Evolutionary conservation across 495 filamentous ascomycete genomes (phyloP).

Genomic region (Xylaria telfairii): DNA sequence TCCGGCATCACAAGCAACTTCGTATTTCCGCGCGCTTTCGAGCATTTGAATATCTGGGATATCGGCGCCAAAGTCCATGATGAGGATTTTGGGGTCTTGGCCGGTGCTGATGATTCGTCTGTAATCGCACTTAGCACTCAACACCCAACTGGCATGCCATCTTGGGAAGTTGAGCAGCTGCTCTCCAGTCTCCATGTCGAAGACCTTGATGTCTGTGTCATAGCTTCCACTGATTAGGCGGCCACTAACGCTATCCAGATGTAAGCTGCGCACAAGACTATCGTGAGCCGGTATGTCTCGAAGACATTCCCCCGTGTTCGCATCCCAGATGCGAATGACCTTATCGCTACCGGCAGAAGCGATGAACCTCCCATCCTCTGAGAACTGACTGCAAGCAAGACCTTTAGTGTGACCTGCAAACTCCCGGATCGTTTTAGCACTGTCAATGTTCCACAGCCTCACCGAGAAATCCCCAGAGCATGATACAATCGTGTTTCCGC

Average conservation of each 20-base stretch:
- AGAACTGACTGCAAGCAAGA: constrained; percentile 94
- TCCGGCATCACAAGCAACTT: constrained; percentile 34
- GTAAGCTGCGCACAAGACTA: constrained; percentile 82
- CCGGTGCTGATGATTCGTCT: constrained; percentile 89
- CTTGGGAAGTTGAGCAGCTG: constrained; percentile 77
- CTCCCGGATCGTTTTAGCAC: constrained; percentile 83
- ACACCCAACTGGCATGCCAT: constrained; percentile 95
- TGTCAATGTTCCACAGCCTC: constrained; percentile 92
- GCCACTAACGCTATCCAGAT: constrained; percentile 82
- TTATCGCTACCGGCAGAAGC: constrained; percentile 93
- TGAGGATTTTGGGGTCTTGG: constrained; percentile 86
- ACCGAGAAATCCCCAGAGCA: constrained; percentile 92
- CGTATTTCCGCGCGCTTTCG: constrained; percentile 46
- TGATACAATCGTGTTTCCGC: constrained; percentile 87
- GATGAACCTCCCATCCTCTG: constrained; percentile 85
- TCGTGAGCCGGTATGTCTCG: constrained; percentile 78
- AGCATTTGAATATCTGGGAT: constrained; percentile 60
- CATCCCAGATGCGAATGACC: constrained; percentile 92
- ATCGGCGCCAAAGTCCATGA: constrained; percentile 85
- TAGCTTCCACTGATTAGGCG: constrained; percentile 91
- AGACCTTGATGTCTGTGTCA: constrained; percentile 91
- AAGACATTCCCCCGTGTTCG: constrained; percentile 83
- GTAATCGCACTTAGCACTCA: constrained; percentile 94
- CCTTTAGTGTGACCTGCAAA: constrained; percentile 87
- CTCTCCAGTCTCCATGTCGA: constrained; percentile 76